These are phyloP conservation scores for Otatea glauca DNA, from an alignment of 176 grass and related monocot genomes.

Conservation along the genomic window DNA sequence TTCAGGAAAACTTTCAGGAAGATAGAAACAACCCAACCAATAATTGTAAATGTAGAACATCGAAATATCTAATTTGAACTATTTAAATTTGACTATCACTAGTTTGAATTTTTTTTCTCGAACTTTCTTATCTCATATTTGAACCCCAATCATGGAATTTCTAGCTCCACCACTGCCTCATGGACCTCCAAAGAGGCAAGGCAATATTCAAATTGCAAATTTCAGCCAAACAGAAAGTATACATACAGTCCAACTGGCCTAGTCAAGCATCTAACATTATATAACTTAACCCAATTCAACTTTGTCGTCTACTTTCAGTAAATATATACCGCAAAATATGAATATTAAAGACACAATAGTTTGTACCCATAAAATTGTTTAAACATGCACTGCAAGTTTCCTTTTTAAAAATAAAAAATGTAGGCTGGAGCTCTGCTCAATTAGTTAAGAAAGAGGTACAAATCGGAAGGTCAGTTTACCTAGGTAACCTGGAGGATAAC, in stretches of 20 bases:
- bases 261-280: conserved; percentile 6
- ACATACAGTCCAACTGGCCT: neutral
- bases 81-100: neutral
- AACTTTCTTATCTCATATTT: neutral
- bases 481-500: conserved; percentile 96
- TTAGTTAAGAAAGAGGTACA: neutral
- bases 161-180: neutral
- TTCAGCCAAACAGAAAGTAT: neutral
- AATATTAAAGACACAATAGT: neutral
- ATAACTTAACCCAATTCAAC: neutral
- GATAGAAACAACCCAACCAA: neutral
- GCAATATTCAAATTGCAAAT: neutral
- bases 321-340: neutral
- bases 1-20: neutral
- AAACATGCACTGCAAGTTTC: neutral
- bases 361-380: neutral
- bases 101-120: neutral
- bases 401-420: neutral
- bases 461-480: conserved; percentile 57
- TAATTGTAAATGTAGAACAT: neutral
- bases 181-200: neutral
- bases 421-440: neutral
- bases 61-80: neutral
- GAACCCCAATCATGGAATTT: neutral
- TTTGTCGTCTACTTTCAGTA: neutral